Evolutionary conservation across 2,329 filamentous ascomycete species (phyloP).

Genomic region (Ophiosphaerella herpotricha): DNA sequence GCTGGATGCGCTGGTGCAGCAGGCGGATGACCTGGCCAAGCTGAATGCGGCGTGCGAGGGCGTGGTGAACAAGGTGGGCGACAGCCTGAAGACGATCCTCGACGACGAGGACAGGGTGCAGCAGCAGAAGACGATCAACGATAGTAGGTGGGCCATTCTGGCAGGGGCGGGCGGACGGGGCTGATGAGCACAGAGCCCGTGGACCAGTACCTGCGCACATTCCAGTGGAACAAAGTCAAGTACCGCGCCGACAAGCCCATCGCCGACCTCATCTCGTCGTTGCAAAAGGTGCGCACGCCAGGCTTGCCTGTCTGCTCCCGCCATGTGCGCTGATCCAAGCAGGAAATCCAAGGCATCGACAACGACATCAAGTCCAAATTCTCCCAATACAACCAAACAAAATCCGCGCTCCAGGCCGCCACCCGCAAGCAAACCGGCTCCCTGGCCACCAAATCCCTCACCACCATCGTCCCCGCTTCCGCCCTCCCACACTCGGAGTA

Average conservation of each 20-base stretch:
- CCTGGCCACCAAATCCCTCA: constrained; percentile 88
- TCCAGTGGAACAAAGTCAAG: constrained; percentile 97
- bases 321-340: background rate
- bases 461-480: constrained; percentile 75
- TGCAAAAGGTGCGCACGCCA: constrained; percentile 72
- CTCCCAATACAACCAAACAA: constrained; percentile 90
- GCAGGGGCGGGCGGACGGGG: too few relatives aligned
- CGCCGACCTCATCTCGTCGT: constrained; percentile 79
- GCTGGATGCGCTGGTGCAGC: constrained; percentile 89
- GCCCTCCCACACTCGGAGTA: constrained; percentile 91
- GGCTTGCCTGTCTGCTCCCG: background rate
- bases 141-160: constrained; percentile 61
- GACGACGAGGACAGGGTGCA: constrained; percentile 82
- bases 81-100: constrained; percentile 80
- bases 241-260: constrained; percentile 93
- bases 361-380: constrained; percentile 95
- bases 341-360: constrained; percentile 91
- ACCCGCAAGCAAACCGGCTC: constrained; percentile 93
- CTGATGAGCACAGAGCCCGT: constrained; percentile 72
- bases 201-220: constrained; percentile 86
- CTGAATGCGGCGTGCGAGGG: constrained; percentile 78
- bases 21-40: constrained; percentile 93
- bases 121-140: constrained; percentile 90
- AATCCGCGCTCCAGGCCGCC: constrained; percentile 78
- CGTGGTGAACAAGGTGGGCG: constrained; percentile 85